Percentiles rank a stretch among this genome's conserved stretches.
These are phyloP conservation scores for Tylopilus rubrobrunneus DNA, from an alignment of 768 basidiomycete genomes.

Conservation along the genomic window DNA sequence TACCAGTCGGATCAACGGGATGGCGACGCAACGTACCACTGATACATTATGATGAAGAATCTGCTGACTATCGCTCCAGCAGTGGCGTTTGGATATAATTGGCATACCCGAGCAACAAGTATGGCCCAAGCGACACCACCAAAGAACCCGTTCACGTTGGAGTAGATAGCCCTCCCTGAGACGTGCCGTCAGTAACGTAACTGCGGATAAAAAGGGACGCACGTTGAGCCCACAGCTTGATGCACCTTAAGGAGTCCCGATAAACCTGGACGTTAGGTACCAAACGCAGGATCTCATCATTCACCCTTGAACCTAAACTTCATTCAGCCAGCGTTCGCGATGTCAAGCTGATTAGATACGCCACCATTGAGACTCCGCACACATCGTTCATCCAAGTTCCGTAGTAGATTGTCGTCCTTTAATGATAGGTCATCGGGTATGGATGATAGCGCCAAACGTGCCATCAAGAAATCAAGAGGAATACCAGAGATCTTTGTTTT, in stretches of 20 bases:
- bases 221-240: conserved; percentile 98
- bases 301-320: conserved; percentile 81
- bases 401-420: conserved; percentile 85
- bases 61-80: conserved; percentile 95
- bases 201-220: conserved; percentile 28
- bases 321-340: conserved; percentile 10
- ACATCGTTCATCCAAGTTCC: conserved; percentile 91
- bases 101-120: conserved; percentile 98
- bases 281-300: conserved; percentile 90
- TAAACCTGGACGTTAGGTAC: conserved; percentile 95
- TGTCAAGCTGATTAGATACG: conserved; percentile 4
- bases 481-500: conserved; percentile 89
- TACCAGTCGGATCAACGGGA: neutral
- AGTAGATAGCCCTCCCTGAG: conserved; percentile 91
- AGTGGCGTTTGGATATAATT: conserved; percentile 91
- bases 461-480: conserved; percentile 92
- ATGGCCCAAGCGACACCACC: conserved; percentile 99
- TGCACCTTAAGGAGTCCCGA: conserved; percentile 90
- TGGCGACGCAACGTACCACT: conserved; percentile 64
- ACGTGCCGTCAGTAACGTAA: conserved; percentile 6
- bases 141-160: conserved; percentile 95
- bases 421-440: conserved; percentile 92
- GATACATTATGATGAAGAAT: conserved; percentile 98
- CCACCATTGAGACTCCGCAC: conserved; percentile 90
- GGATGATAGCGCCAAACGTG: conserved; percentile 76